Conservation (phyloP, 768 basidiomycete genomes). For the Tylopilus rubrobrunneus region DNA sequence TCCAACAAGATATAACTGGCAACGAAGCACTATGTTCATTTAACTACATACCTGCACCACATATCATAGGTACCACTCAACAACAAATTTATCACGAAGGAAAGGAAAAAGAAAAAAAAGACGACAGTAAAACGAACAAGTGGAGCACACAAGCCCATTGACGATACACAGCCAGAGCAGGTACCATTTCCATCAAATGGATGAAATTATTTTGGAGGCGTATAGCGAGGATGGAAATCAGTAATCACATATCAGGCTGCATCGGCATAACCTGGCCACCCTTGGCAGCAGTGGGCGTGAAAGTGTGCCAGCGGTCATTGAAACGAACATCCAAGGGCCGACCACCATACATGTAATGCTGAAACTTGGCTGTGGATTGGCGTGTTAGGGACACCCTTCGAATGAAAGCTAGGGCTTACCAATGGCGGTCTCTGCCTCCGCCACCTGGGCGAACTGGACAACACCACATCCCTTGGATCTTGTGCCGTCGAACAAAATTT, state of each 20-base stretch:
- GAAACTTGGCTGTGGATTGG: slow-evolving; percentile 72
- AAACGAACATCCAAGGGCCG: slow-evolving; percentile 87
- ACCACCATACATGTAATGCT: slow-evolving; percentile 92
- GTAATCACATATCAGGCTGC: slow-evolving; percentile 47
- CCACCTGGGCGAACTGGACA: slow-evolving; percentile 85
- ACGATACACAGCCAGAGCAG: not conserved
- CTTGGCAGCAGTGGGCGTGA: slow-evolving; percentile 84
- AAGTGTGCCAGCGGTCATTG: slow-evolving; percentile 95
- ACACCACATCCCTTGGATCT: slow-evolving; percentile 95
- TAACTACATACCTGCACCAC: not conserved
- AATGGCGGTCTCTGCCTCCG: slow-evolving; percentile 93
- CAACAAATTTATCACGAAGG: not conserved
- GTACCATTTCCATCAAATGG: not conserved
- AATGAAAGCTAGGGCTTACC: slow-evolving; percentile 39
- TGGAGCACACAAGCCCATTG: not conserved
- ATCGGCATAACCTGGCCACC: slow-evolving; percentile 73
- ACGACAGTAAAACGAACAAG: not conserved
- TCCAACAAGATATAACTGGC: not conserved
- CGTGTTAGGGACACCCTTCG: not conserved
- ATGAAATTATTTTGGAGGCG: not conserved
- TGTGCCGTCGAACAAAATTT: slow-evolving; percentile 90
- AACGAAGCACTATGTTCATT: slow-evolving; percentile 4
- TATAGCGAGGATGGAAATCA: not conserved
- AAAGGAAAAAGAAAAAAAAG: not conserved
- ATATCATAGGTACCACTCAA: not conserved